Evolutionary conservation across 2,329 filamentous ascomycete species (phyloP), one percentile per base, ranked within the genome.

Genomic region (Ambrosiella cleistominuta): DNA sequence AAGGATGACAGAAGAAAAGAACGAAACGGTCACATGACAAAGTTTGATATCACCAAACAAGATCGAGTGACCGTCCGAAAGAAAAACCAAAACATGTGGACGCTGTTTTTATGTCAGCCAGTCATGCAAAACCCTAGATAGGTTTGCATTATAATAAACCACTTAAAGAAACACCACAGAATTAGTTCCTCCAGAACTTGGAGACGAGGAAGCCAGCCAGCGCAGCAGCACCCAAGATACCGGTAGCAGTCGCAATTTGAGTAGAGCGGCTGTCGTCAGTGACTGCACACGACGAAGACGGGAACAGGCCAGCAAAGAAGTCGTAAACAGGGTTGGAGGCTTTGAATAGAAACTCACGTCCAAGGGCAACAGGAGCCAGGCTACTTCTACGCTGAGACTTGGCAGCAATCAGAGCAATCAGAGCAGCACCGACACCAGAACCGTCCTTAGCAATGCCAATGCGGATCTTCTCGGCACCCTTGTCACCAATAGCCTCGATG

Each of bases 381-480:
- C 58, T 60, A 49, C 50, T 57, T 49, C 58, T 51, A 27, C 58
- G 58, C 45, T 60, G 42, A 35, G 58, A 54, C 55, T 60, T 60
- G 1, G 86, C 85, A 1, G 91, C 91, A 36, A 96, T 86, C 55
- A 96, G 78, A 56, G 93, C 93, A 70, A 97, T 97, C 65, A 98
- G 73, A 45, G 93, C 93, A 2, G 62, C 62, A 38, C 62, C 62
- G n/a, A 95, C 87, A 62, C 88, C 93, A 63, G 86, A 93, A 53
- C 93, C 93, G 68, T 98, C 93, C 76, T 95, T 96, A 62, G 93
- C 93, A 66, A 97, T 93, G 19, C 91, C 93, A 66, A 98, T 96
- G 59, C 88, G 79, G 63, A 98, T 86, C 71, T 83, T 86, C 72
- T 86, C 85, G 63, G 94, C 89, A 9, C 90, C 89, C 59, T 78